Percentiles rank a stretch among this genome's conserved stretches.
Conservation (phyloP, 2,329 filamentous ascomycete species). For the Dothidotthia symphoricarpi region DNA sequence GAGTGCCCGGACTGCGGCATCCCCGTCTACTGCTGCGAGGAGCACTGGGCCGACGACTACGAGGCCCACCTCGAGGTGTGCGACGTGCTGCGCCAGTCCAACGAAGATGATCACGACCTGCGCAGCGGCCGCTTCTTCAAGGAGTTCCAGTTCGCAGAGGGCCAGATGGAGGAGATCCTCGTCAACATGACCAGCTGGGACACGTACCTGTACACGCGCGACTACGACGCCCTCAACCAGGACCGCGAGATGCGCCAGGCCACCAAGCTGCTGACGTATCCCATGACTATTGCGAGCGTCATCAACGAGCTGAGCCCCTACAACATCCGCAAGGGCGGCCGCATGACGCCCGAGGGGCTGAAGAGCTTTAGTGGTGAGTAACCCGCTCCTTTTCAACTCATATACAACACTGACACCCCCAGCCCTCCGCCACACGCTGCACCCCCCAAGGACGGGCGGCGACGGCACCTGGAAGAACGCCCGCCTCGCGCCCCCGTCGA, state of each 20-base stretch:
- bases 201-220: slow-evolving; percentile 88
- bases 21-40: slow-evolving; percentile 88
- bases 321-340: slow-evolving; percentile 68
- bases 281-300: slow-evolving; percentile 84
- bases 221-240: slow-evolving; percentile 87
- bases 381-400: no score
- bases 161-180: slow-evolving; percentile 86
- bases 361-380: slow-evolving; percentile 86
- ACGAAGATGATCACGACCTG: slow-evolving; percentile 96
- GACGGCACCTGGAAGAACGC: slow-evolving; percentile 74
- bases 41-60: slow-evolving; percentile 95
- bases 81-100: slow-evolving; percentile 86
- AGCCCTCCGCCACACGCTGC: slow-evolving; percentile 91
- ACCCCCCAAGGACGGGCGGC: slow-evolving; percentile 78
- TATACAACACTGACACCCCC: slow-evolving; percentile 16
- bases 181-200: slow-evolving; percentile 99
- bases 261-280: slow-evolving; percentile 90
- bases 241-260: slow-evolving; percentile 90
- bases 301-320: slow-evolving; percentile 95
- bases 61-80: slow-evolving; percentile 90
- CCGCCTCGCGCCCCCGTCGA: slow-evolving; percentile 78
- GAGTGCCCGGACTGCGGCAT: slow-evolving; percentile 96
- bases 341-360: slow-evolving; percentile 81
- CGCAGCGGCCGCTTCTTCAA: slow-evolving; percentile 87
- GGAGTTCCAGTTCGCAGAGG: slow-evolving; percentile 87